Evolutionary conservation across 495 filamentous ascomycete genomes (phyloP).

Genomic region (Penicillium fimorum): DNA sequence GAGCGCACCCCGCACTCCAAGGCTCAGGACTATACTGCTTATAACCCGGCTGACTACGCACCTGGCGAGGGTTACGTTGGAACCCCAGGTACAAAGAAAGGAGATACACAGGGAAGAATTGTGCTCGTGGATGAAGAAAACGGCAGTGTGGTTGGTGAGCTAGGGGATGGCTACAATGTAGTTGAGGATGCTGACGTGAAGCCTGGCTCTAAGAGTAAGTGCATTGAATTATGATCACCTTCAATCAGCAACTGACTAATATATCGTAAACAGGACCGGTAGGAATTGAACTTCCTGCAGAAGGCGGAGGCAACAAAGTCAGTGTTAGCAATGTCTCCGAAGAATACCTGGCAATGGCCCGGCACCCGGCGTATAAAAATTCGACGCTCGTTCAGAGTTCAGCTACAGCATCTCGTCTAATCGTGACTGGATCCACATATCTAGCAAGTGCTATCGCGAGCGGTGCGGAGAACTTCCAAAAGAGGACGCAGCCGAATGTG

Average conservation of each 20-base stretch:
- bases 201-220: constrained; percentile 82
- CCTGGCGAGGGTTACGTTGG: constrained; percentile 74
- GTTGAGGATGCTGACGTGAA: constrained; percentile 71
- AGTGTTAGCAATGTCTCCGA: constrained; percentile 71
- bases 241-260: constrained; percentile 12
- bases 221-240: not conserved
- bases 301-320: constrained; percentile 67
- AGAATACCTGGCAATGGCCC: constrained; percentile 75
- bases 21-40: constrained; percentile 49
- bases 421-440: constrained; percentile 80
- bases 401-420: constrained; percentile 84
- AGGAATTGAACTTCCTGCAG: constrained; percentile 77
- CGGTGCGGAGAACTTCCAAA: constrained; percentile 77
- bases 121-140: constrained; percentile 96
- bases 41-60: constrained; percentile 77
- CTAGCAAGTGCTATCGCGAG: constrained; percentile 71
- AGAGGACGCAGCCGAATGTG: constrained; percentile 67
- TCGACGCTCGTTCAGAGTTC: constrained; percentile 87
- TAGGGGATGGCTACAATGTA: constrained; percentile 77
- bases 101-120: constrained; percentile 66
- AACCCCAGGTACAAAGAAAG: constrained; percentile 30
- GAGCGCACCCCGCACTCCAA: constrained; percentile 68
- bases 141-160: constrained; percentile 89
- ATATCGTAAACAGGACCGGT: constrained; percentile 66
- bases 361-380: constrained; percentile 85